Percentiles rank a stretch among this genome's conserved stretches.
These are phyloP conservation scores for Kwoniella shivajii DNA, from an alignment of 1,284 basidiomycete species.

Conservation along the genomic window DNA sequence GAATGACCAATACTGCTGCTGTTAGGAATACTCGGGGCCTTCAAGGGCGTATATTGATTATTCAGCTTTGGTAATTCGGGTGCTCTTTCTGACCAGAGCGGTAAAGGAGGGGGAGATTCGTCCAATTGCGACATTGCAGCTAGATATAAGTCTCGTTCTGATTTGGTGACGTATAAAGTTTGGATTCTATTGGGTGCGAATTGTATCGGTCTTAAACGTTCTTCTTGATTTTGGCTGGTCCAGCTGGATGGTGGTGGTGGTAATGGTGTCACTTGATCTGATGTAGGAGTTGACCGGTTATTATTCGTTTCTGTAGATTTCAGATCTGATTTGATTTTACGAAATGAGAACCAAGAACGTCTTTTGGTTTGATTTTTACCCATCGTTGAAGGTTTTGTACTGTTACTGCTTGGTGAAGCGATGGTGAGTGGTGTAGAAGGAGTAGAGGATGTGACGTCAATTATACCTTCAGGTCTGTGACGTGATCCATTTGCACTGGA, in stretches of 20 bases:
- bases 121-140: conserved; percentile 45
- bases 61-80: conserved; percentile 33
- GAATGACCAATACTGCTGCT: conserved; percentile 1
- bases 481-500: background rate
- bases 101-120: conserved; percentile 31
- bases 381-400: background rate
- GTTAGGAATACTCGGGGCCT: conserved; percentile 1
- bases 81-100: conserved; percentile 42
- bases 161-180: conserved; percentile 41
- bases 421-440: background rate
- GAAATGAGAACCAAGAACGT: conserved; percentile 3
- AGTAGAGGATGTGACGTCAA: conserved; percentile 7
- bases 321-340: background rate
- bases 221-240: conserved; percentile 8
- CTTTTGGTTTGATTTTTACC: background rate
- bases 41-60: conserved; percentile 1
- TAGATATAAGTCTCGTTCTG: conserved; percentile 46
- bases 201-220: conserved; percentile 31
- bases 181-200: conserved; percentile 34
- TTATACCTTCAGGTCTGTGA: background rate
- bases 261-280: background rate
- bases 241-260: conserved; percentile 8
- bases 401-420: too few species aligned
- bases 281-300: background rate
- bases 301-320: background rate